Evolutionary conservation across 2,329 filamentous ascomycete species (phyloP).

Genomic region (Phoma sp.): DNA sequence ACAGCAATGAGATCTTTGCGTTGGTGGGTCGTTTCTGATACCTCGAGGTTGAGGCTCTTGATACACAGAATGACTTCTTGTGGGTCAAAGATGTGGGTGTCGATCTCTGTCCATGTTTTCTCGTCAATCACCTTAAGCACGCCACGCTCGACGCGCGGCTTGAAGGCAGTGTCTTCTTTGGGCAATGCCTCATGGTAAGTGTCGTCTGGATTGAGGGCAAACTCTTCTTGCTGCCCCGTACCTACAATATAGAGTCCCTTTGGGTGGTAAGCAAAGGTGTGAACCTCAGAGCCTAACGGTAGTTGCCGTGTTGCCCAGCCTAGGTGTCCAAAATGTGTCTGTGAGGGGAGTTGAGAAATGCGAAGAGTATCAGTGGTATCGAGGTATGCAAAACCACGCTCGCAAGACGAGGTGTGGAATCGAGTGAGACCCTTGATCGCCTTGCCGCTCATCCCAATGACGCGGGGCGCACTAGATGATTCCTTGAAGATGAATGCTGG

Average conservation of each 20-base stretch:
- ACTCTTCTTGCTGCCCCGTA: slow-evolving; percentile 71
- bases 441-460: slow-evolving; percentile 74
- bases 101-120: slow-evolving; percentile 77
- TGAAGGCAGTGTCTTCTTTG: slow-evolving; percentile 64
- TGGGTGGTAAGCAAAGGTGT: slow-evolving; percentile 77
- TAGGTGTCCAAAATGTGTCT: slow-evolving; percentile 73
- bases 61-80: slow-evolving; percentile 82
- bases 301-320: slow-evolving; percentile 79
- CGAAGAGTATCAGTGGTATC: slow-evolving; percentile 67
- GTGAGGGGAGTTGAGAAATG: slow-evolving; percentile 72
- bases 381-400: slow-evolving; percentile 82
- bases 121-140: slow-evolving; percentile 80
- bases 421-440: slow-evolving; percentile 74
- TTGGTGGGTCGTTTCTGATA: slow-evolving; percentile 90
- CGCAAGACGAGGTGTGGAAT: slow-evolving; percentile 78
- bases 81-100: slow-evolving; percentile 74
- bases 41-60: slow-evolving; percentile 82
- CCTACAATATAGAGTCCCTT: slow-evolving; percentile 78
- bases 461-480: slow-evolving; percentile 74
- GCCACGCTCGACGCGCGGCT: slow-evolving; percentile 74
- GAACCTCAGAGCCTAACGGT: slow-evolving; percentile 71
- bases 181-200: slow-evolving; percentile 84
- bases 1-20: slow-evolving; percentile 81
- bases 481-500: slow-evolving; percentile 85
- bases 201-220: slow-evolving; percentile 79